These are phyloP conservation scores for Geopyxis carbonaria DNA, from an alignment of 495 filamentous ascomycete genomes.

Conservation along the genomic window DNA sequence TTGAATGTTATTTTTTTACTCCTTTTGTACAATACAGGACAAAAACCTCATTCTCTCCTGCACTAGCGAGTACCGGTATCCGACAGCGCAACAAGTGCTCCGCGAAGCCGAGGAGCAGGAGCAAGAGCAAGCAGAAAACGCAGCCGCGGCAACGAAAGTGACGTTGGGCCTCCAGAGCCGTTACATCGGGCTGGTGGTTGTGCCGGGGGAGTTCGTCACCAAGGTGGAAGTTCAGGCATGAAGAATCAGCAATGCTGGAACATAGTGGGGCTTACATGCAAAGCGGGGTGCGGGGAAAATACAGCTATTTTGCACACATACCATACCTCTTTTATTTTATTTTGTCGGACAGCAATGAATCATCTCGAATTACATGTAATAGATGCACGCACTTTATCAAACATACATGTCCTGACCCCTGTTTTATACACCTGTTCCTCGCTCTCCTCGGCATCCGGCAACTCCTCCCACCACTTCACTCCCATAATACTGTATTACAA, in stretches of 20 bases:
- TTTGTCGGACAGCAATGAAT: too few relatives aligned
- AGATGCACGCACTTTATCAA: too few relatives aligned
- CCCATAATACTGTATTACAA: too few relatives aligned
- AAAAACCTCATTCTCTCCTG: conserved; percentile 71
- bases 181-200: conserved; percentile 75
- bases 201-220: conserved; percentile 69
- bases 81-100: conserved; percentile 36
- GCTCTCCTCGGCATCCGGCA: too few relatives aligned
- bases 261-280: too few relatives aligned
- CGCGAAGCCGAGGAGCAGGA: conserved; percentile 24
- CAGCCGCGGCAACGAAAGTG: conserved; percentile 23
- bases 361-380: too few relatives aligned
- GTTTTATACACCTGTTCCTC: too few relatives aligned
- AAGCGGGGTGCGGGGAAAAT: too few relatives aligned
- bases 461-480: too few relatives aligned
- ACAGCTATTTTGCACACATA: too few relatives aligned
- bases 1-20: not conserved
- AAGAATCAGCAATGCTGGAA: not conserved
- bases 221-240: conserved; percentile 74
- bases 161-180: conserved; percentile 62
- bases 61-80: conserved; percentile 74
- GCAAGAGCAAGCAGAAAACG: conserved; percentile 2
- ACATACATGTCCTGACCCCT: too few relatives aligned
- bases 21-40: conserved; percentile 33
- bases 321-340: too few relatives aligned